Percentiles rank a stretch among this genome's conserved stretches.
phyloP scores from a whole-genome alignment of 441 rosid genomes.

The Gossypium schwendimanii region DNA sequence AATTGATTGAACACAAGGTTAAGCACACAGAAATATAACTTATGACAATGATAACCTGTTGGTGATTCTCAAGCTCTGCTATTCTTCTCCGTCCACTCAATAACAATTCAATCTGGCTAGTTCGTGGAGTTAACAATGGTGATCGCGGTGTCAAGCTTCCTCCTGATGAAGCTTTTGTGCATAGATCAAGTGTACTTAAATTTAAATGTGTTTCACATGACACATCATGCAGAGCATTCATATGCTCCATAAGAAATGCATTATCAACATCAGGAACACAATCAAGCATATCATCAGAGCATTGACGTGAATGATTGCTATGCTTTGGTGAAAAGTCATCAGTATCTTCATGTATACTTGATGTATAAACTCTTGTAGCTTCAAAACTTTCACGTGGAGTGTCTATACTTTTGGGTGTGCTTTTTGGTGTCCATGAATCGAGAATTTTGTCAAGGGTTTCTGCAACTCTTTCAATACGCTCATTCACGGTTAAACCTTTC shows the following conservation, averaged over 20 bases:
- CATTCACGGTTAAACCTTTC: conserved; percentile 75
- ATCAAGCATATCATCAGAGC: conserved; percentile 56
- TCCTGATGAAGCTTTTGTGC: conserved; percentile 42
- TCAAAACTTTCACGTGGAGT: conserved; percentile 47
- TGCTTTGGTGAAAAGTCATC: conserved; percentile 38
- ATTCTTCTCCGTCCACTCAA: conserved; percentile 61
- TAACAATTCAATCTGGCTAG: conserved; percentile 74
- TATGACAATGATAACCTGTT: conserved; percentile 48
- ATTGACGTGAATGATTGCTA: conserved; percentile 31
- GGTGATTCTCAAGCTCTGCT: conserved; percentile 76
- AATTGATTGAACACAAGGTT: background rate
- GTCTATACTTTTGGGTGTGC: conserved; percentile 36
- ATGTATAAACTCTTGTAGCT: conserved; percentile 32
- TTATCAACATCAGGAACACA: conserved; percentile 48
- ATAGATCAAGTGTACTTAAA: conserved; percentile 32
- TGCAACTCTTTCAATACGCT: conserved; percentile 83
- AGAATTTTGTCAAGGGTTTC: conserved; percentile 80
- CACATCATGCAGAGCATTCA: conserved; percentile 35
- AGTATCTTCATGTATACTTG: conserved; percentile 35
- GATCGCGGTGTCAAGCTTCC: conserved; percentile 93
- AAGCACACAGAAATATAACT: background rate
- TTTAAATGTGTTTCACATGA: conserved; percentile 36
- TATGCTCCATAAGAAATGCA: conserved; percentile 44
- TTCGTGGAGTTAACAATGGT: conserved; percentile 68
- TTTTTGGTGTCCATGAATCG: conserved; percentile 74